phyloP scores from a whole-genome alignment of 1,284 basidiomycete species.

The Testicularia cyperi region DNA sequence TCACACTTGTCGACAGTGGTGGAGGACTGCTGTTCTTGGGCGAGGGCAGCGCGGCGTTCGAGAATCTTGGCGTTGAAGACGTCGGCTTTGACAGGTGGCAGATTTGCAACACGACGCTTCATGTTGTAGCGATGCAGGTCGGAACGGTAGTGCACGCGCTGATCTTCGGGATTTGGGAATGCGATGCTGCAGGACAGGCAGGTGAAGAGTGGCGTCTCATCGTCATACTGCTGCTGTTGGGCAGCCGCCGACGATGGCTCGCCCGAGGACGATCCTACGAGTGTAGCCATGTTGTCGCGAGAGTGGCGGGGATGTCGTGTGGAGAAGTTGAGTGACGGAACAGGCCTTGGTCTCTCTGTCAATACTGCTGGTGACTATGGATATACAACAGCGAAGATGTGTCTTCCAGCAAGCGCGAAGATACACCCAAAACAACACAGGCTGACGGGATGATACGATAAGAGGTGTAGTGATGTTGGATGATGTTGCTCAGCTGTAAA shows the following conservation, averaged over 20 bases:
- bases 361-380: no score
- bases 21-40: conserved; percentile 13
- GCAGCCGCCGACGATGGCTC: conserved; percentile 17
- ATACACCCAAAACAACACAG: no score
- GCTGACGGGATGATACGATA: no score
- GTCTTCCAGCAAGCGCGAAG: no score
- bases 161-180: conserved; percentile 79
- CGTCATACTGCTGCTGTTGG: conserved; percentile 28
- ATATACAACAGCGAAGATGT: no score
- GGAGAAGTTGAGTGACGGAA: neutral
- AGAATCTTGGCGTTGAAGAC: conserved; percentile 90
- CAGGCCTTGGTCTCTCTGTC: no score
- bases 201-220: conserved; percentile 64
- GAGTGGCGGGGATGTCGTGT: neutral
- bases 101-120: conserved; percentile 87
- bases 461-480: no score
- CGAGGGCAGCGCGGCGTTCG: conserved; percentile 29
- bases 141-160: conserved; percentile 86
- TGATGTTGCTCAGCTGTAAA: no score
- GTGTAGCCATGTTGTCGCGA: conserved; percentile 21
- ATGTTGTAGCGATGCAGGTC: conserved; percentile 98
- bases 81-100: conserved; percentile 78
- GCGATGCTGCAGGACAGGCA: conserved; percentile 91
- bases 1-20: conserved; percentile 26
- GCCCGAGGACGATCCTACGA: conserved; percentile 16